Evolutionary conservation across 2,329 filamentous ascomycete genomes (phyloP).

Genomic region (Aspergillus piperis): DNA sequence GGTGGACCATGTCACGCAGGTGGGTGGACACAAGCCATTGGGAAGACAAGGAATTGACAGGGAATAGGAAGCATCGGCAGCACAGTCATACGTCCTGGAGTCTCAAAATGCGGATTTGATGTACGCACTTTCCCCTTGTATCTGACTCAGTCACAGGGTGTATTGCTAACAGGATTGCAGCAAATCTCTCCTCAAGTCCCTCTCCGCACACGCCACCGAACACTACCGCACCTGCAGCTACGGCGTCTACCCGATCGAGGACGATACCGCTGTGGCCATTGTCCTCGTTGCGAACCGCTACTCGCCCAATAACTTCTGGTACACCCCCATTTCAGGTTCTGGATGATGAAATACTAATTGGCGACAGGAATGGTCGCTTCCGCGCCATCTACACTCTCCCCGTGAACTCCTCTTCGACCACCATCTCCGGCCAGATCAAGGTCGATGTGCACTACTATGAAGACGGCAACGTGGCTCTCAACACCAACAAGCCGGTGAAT

Average conservation of each 20-base stretch:
- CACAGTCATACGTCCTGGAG: conserved; percentile 77
- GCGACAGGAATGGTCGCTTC: conserved; percentile 88
- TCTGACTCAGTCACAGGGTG: too few relatives aligned
- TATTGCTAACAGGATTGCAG: conserved; percentile 46
- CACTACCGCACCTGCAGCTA: conserved; percentile 83
- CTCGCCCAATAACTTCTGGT: conserved; percentile 98
- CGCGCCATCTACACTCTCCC: conserved; percentile 81
- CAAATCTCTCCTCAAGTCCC: conserved; percentile 78
- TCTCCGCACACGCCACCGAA: conserved; percentile 76
- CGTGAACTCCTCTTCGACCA: conserved; percentile 55
- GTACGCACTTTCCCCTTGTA: conserved; percentile 54
- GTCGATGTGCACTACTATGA: conserved; percentile 99
- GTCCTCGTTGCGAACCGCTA: conserved; percentile 94
- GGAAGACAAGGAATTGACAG: conserved; percentile 18
- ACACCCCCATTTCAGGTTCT: not conserved
- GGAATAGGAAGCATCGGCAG: conserved; percentile 72
- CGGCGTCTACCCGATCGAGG: conserved; percentile 78
- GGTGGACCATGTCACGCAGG: conserved; percentile 82
- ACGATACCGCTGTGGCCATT: conserved; percentile 75
- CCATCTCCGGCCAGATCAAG: conserved; percentile 77
- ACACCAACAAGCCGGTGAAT: conserved; percentile 78
- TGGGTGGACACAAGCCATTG: conserved; percentile 29
- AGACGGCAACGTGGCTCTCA: conserved; percentile 92
- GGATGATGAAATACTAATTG: not conserved
- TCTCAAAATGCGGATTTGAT: conserved; percentile 75